Conservation (phyloP, 805 yeast species). For the Blastobotrys parvus region DNA sequence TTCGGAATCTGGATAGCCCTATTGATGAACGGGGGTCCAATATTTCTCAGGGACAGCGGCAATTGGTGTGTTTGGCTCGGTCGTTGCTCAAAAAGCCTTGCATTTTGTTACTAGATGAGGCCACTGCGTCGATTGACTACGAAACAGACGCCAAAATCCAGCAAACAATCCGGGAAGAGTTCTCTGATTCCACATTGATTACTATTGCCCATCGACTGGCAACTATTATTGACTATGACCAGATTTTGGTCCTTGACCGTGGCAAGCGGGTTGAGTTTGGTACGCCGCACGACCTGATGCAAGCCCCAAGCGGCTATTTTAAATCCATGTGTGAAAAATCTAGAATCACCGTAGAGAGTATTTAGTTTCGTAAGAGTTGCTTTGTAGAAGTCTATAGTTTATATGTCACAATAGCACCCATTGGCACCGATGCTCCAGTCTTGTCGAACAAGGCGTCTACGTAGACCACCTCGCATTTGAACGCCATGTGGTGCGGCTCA, state of each 20-base stretch:
- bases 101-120: conserved; percentile 75
- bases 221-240: conserved; percentile 63
- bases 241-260: conserved; percentile 66
- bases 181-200: conserved; percentile 59
- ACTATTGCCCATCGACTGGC: conserved; percentile 76
- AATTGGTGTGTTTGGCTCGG: conserved; percentile 60
- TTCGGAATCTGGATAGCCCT: conserved; percentile 36
- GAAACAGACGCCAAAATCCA: conserved; percentile 77
- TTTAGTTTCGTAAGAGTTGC: not conserved
- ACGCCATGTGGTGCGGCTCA: not conserved
- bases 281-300: conserved; percentile 38
- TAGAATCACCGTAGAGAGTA: not conserved
- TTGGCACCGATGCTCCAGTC: not conserved
- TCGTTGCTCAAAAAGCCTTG: conserved; percentile 64
- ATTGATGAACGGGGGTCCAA: conserved; percentile 71
- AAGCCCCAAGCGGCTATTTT: not conserved
- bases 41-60: conserved; percentile 55
- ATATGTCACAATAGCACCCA: not conserved
- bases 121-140: conserved; percentile 62
- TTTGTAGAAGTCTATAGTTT: not conserved
- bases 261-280: conserved; percentile 70
- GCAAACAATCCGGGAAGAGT: conserved; percentile 58
- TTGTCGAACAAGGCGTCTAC: not conserved
- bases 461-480: not conserved
- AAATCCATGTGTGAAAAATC: not conserved